These are phyloP conservation scores for Monosiga brevicollis DNA, from an alignment of 78 protist species.

Conservation along the genomic window DNA sequence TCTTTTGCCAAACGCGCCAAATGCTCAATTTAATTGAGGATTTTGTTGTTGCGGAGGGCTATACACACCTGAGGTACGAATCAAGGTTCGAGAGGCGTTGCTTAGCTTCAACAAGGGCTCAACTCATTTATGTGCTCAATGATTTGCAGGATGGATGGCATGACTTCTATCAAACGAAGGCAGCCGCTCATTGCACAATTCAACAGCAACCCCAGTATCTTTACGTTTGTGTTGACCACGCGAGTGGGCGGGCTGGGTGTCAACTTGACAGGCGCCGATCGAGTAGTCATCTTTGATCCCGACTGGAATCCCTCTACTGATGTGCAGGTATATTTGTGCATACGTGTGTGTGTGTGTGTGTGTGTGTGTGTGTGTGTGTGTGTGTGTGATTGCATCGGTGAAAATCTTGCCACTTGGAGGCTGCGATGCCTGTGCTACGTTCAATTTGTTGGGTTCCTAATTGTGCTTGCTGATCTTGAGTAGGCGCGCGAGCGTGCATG, in stretches of 20 bases:
- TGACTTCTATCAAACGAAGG: slow-evolving; percentile 31
- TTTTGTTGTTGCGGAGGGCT: not conserved
- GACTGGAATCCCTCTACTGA: slow-evolving; percentile 89
- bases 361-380: not conserved
- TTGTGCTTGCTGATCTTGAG: not conserved
- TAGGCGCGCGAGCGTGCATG: slow-evolving; percentile 95
- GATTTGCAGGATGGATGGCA: no score
- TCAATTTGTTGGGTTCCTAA: not conserved
- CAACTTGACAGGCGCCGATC: slow-evolving; percentile 90
- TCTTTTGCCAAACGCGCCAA: slow-evolving; percentile 87
- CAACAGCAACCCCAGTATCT: slow-evolving; percentile 42
- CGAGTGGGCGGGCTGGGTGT: slow-evolving; percentile 88
- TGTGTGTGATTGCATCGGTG: not conserved
- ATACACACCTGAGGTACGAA: slow-evolving; percentile 73
- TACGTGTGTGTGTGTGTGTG: not conserved
- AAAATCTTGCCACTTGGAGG: no score
- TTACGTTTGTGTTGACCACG: slow-evolving; percentile 85
- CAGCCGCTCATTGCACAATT: slow-evolving; percentile 34
- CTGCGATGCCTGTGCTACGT: no score
- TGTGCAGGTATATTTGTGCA: not conserved
- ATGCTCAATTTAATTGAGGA: slow-evolving; percentile 85
- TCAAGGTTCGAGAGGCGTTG: no score
- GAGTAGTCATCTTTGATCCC: slow-evolving; percentile 90
- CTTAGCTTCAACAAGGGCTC: no score
- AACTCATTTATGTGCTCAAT: no score